These are phyloP conservation scores for Persicaria maculosa DNA, from an alignment of 148 eudicot genomes.

Conservation along the genomic window DNA sequence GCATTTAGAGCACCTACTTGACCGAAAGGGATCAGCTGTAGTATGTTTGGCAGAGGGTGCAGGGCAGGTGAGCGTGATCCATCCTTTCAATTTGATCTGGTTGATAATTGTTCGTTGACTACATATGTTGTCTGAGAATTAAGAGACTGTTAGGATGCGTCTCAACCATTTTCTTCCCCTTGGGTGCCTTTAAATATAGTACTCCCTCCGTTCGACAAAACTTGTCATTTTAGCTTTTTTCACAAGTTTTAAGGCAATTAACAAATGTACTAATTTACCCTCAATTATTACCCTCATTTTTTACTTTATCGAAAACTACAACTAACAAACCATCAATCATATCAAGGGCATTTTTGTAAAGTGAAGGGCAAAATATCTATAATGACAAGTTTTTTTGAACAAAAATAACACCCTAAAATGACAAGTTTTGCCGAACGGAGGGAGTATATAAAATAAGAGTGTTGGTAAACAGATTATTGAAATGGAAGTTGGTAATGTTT, in stretches of 20 bases:
- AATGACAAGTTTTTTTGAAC: too few relatives aligned
- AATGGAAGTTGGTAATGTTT: background rate
- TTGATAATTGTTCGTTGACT: background rate
- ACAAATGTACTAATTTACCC: too few relatives aligned
- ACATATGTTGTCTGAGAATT: background rate
- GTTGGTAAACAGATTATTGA: background rate
- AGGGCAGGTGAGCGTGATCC: constrained; percentile 61
- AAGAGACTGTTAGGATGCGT: background rate
- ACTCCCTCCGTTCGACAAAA: too few relatives aligned
- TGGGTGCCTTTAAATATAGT: background rate
- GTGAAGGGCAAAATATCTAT: too few relatives aligned
- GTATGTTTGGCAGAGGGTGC: constrained; percentile 98
- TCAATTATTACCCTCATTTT: too few relatives aligned
- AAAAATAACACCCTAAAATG: too few relatives aligned
- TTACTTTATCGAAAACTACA: too few relatives aligned
- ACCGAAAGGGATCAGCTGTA: constrained; percentile 93
- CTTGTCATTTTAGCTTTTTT: too few relatives aligned
- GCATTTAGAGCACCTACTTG: constrained; percentile 77
- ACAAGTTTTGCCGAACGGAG: too few relatives aligned
- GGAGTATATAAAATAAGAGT: background rate
- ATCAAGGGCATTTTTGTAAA: too few relatives aligned
- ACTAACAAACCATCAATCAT: too few relatives aligned
- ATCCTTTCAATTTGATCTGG: background rate
- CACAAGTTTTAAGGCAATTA: too few relatives aligned
- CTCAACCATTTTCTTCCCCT: constrained; percentile 3